These are phyloP conservation scores for Penicillium desertorum DNA, from an alignment of 495 filamentous ascomycete species.

Conservation along the genomic window DNA sequence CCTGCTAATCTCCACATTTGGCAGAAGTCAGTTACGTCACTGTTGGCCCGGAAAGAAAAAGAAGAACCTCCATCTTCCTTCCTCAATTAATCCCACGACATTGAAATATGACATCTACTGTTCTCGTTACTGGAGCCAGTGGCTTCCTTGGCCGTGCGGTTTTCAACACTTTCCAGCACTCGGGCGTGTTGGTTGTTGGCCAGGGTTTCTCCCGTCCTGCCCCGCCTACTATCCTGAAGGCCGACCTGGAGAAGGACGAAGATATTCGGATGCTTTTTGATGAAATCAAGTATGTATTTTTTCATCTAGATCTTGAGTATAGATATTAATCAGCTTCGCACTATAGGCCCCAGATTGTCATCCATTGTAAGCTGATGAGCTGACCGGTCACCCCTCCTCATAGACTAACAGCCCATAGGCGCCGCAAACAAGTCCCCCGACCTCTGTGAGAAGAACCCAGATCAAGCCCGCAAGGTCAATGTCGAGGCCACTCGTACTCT, in stretches of 20 bases:
- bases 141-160: conserved; percentile 83
- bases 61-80: not conserved
- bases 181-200: conserved; percentile 75
- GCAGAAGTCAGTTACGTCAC: conserved; percentile 32
- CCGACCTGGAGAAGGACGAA: conserved; percentile 62
- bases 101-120: conserved; percentile 56
- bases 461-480: conserved; percentile 72
- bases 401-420: conserved; percentile 44
- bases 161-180: conserved; percentile 66
- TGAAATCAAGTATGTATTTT: conserved; percentile 44
- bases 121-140: conserved; percentile 80
- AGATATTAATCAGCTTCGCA: conserved; percentile 14
- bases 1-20: not conserved
- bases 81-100: conserved; percentile 10
- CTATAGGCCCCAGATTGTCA: conserved; percentile 71
- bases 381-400: not conserved
- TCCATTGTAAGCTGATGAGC: conserved; percentile 66
- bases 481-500: conserved; percentile 66
- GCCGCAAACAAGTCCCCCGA: conserved; percentile 93
- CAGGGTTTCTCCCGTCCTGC: conserved; percentile 74
- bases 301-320: not conserved
- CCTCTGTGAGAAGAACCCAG: conserved; percentile 75
- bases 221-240: conserved; percentile 70
- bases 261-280: conserved; percentile 65
- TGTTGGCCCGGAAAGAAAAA: conserved; percentile 14